Evolutionary conservation across 768 basidiomycete genomes (phyloP).

Genomic region (Serendipita sp.): DNA sequence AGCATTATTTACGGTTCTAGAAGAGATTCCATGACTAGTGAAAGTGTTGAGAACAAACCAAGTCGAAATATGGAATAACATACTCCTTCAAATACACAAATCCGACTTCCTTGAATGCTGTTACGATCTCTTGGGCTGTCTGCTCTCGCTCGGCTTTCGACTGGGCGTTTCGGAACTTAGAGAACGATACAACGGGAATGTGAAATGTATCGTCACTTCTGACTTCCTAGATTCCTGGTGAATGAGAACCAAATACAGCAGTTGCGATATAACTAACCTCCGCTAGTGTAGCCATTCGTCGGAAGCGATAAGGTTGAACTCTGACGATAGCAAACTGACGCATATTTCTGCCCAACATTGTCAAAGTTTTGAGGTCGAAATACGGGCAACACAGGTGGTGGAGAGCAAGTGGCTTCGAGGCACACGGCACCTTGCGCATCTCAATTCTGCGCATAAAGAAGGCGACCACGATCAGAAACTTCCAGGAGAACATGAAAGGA

Average conservation of each 20-base stretch:
- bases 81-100: constrained; percentile 56
- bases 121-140: constrained; percentile 44
- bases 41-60: not conserved
- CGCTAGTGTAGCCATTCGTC: constrained; percentile 12
- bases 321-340: not conserved
- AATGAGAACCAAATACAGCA: not conserved
- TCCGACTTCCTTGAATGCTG: constrained; percentile 57
- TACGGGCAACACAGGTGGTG: too few species aligned
- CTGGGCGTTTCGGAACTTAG: constrained; percentile 40
- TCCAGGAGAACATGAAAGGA: too few species aligned
- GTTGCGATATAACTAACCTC: constrained; percentile 12
- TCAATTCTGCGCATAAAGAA: too few species aligned
- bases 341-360: not conserved
- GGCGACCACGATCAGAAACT: too few species aligned
- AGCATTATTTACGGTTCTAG: constrained; percentile 36
- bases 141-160: constrained; percentile 39
- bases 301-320: not conserved
- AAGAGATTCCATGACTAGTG: constrained; percentile 42
- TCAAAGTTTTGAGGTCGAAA: too few species aligned
- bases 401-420: too few species aligned
- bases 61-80: not conserved
- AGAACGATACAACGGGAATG: constrained; percentile 70
- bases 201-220: constrained; percentile 29
- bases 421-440: too few species aligned
- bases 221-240: constrained; percentile 15